These are phyloP conservation scores for Alnus rubra DNA, from an alignment of 306 rosid genomes.

Conservation along the genomic window DNA sequence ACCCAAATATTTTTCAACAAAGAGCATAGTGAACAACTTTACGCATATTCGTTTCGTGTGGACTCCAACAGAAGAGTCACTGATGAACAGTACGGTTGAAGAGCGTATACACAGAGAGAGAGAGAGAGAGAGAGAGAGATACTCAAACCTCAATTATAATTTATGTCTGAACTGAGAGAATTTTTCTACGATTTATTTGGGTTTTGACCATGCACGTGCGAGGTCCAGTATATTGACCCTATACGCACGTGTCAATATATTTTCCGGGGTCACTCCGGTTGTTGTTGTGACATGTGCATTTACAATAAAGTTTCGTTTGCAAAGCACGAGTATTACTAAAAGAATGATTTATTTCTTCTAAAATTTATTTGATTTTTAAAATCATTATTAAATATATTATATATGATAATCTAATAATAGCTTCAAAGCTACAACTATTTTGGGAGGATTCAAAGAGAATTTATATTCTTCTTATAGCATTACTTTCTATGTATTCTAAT, in stretches of 20 bases:
- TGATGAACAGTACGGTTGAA: background rate
- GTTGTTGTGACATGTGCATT: no score
- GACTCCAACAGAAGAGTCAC: conserved; percentile 11
- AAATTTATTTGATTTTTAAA: no score
- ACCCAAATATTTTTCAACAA: background rate
- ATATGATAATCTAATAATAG: no score
- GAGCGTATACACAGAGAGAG: background rate
- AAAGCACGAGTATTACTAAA: no score
- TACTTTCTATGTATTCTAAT: no score
- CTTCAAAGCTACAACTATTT: no score
- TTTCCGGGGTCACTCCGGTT: no score
- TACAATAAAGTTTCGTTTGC: no score
- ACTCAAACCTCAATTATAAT: background rate
- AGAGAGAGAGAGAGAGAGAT: background rate
- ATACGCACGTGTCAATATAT: background rate
- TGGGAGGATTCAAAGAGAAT: no score
- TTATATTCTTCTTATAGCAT: no score
- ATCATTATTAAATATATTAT: no score
- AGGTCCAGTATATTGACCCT: background rate
- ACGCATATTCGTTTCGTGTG: conserved; percentile 18
- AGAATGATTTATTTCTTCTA: no score
- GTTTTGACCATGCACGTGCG: background rate
- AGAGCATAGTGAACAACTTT: background rate
- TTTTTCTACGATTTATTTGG: background rate
- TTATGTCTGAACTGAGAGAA: conserved; percentile 16